Evolutionary conservation across 495 filamentous ascomycete genomes (phyloP).

Genomic region (Barbatosphaeria neglecta): DNA sequence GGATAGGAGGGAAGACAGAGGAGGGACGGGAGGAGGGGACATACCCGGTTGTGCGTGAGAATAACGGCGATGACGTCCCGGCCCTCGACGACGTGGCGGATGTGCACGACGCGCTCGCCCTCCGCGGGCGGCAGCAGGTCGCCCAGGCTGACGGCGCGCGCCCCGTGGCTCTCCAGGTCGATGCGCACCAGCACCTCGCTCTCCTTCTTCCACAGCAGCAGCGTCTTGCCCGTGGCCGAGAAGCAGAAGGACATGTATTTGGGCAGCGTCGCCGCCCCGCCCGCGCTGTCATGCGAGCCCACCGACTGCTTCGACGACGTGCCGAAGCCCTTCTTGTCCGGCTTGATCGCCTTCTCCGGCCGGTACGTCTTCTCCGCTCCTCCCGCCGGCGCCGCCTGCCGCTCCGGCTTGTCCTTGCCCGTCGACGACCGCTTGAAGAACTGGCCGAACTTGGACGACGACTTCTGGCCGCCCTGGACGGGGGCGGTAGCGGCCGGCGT

Average conservation of each 20-base stretch:
- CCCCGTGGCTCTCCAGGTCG: background rate
- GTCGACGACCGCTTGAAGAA: background rate
- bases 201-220: conserved; percentile 7
- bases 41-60: background rate
- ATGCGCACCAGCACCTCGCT: conserved; percentile 1
- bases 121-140: background rate
- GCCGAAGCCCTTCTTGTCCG: background rate
- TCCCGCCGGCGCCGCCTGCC: no score
- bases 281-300: background rate
- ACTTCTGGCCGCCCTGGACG: background rate
- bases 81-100: conserved; percentile 1
- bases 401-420: no score
- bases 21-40: background rate
- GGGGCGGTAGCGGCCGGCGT: no score
- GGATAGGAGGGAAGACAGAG: background rate
- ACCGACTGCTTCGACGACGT: conserved; percentile 1
- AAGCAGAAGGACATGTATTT: conserved; percentile 9
- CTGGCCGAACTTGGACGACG: background rate
- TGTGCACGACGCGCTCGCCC: background rate
- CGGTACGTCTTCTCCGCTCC: no score
- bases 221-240: conserved; percentile 1
- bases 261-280: background rate
- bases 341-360: background rate
- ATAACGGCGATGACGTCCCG: conserved; percentile 1
- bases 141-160: conserved; percentile 1